Evolutionary conservation across 1,284 basidiomycete genomes (phyloP).

Genomic region (Cryptococcus wingfieldii): DNA sequence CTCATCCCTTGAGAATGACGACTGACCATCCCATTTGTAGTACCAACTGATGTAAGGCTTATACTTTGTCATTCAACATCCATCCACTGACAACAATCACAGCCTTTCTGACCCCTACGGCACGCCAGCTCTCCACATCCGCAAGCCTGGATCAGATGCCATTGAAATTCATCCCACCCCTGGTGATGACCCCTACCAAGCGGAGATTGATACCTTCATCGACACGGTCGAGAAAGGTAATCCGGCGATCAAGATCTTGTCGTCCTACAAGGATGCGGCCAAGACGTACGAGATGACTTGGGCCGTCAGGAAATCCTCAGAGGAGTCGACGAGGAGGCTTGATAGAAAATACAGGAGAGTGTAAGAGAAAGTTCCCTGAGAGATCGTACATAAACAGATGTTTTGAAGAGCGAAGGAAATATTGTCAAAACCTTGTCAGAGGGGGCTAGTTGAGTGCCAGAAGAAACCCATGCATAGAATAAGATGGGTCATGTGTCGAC

Average conservation of each 20-base stretch:
- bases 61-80: too few species aligned
- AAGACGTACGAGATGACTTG: constrained; percentile 66
- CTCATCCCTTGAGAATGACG: too few species aligned
- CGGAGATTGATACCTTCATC: constrained; percentile 49
- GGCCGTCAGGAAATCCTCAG: constrained; percentile 32
- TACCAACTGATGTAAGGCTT: constrained; percentile 35
- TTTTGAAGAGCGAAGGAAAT: not conserved
- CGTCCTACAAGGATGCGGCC: constrained; percentile 63
- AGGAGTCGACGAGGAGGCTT: constrained; percentile 24
- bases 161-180: constrained; percentile 26
- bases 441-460: not conserved
- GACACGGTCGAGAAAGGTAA: constrained; percentile 41
- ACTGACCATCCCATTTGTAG: constrained; percentile 9
- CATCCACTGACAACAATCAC: constrained; percentile 2
- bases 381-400: not conserved
- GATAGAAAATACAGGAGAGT: not conserved
- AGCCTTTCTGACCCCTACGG: constrained; percentile 49
- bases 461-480: not conserved
- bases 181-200: constrained; percentile 49
- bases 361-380: not conserved
- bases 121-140: constrained; percentile 44
- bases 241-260: constrained; percentile 39
- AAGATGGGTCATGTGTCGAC: not conserved
- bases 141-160: constrained; percentile 40
- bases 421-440: not conserved